phyloP scores from a whole-genome alignment of 495 filamentous ascomycete genomes.

The Echria macrotheca region DNA sequence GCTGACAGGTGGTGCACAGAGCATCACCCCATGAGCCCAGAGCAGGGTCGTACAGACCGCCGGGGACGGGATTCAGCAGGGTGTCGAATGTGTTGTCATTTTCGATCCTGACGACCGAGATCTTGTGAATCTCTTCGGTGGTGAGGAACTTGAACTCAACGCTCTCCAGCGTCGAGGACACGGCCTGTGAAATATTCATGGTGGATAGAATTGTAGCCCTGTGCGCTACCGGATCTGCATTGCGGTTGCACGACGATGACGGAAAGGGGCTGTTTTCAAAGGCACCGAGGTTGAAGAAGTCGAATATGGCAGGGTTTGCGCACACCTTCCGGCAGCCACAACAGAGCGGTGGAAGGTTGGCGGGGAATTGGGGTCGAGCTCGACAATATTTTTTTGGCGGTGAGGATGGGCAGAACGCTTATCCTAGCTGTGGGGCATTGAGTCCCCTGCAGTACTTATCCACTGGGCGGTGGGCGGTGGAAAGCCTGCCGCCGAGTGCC shows the following conservation, averaged over 20 bases:
- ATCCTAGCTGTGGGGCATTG: conserved; percentile 21
- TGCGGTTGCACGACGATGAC: conserved; percentile 2
- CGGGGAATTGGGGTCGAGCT: conserved; percentile 21
- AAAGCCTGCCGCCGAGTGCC: neutral
- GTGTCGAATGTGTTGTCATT: conserved; percentile 86
- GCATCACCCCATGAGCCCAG: conserved; percentile 85
- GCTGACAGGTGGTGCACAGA: conserved; percentile 82
- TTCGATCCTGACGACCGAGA: conserved; percentile 89
- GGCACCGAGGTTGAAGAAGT: conserved; percentile 7
- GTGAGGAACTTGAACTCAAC: conserved; percentile 85
- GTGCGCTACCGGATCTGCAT: conserved; percentile 12
- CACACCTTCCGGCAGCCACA: no score
- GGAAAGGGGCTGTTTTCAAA: neutral
- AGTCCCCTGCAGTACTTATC: no score
- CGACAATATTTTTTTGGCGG: conserved; percentile 39
- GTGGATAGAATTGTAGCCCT: conserved; percentile 14
- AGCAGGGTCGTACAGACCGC: conserved; percentile 88
- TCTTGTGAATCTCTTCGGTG: conserved; percentile 71
- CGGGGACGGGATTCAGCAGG: conserved; percentile 75
- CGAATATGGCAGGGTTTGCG: conserved; percentile 18
- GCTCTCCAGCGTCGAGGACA: conserved; percentile 75
- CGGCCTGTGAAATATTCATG: conserved; percentile 86
- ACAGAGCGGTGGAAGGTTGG: conserved; percentile 21
- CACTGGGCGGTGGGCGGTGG: neutral
- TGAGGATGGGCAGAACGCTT: conserved; percentile 22